A percentile compares a stretch with the other conserved stretches of the same genome.
Conservation (phyloP, 371 early-diverging fungal species). For the Coemansia sp. region DNA sequence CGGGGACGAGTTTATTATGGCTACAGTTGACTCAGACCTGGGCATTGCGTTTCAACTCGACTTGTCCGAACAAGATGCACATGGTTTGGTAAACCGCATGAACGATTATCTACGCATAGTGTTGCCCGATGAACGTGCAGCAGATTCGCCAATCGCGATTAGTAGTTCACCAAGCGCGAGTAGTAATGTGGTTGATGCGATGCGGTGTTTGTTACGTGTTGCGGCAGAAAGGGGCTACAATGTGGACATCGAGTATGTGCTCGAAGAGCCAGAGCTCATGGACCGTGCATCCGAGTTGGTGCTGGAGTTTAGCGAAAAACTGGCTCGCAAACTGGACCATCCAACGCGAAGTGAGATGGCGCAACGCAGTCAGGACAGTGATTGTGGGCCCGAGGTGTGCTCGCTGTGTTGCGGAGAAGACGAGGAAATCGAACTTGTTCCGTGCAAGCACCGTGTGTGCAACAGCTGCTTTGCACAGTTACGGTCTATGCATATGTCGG, state of each 20-base stretch:
- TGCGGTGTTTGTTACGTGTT: background rate
- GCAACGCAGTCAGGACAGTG: too few relatives aligned
- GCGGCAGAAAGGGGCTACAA: constrained; percentile 2
- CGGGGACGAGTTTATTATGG: constrained; percentile 19
- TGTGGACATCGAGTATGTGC: constrained; percentile 1
- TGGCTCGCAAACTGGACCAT: constrained; percentile 5
- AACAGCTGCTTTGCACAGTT: constrained; percentile 22
- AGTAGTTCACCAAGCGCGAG: too few relatives aligned
- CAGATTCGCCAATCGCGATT: too few relatives aligned
- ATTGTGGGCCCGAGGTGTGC: constrained; percentile 9
- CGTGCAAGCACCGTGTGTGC: constrained; percentile 35
- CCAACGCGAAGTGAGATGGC: too few relatives aligned
- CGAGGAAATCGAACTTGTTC: constrained; percentile 22
- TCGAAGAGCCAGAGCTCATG: background rate
- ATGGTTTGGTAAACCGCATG: constrained; percentile 3
- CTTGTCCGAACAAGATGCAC: background rate
- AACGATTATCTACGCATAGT: background rate
- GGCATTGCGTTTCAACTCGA: constrained; percentile 32
- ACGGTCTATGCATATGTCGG: constrained; percentile 12
- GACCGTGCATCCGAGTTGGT: background rate
- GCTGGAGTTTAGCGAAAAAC: background rate
- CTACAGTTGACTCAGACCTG: constrained; percentile 37
- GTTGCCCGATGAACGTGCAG: background rate
- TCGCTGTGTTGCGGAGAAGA: constrained; percentile 36
- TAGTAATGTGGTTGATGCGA: background rate